phyloP scores from a whole-genome alignment of 2,329 filamentous ascomycete genomes.

The Aspergillus phoenicis region DNA sequence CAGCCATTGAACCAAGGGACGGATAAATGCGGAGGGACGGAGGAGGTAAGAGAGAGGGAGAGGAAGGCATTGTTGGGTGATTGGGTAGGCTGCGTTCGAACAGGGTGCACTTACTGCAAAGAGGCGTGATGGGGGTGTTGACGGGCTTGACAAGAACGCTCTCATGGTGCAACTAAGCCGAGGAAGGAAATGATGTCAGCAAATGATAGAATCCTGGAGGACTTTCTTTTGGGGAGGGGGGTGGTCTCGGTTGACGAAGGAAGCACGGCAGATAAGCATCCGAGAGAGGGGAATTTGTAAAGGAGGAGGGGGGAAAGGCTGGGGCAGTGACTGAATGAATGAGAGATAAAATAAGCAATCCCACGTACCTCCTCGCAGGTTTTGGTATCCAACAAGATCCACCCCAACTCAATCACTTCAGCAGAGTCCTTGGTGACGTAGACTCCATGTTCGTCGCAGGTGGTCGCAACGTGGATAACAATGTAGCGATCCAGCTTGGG shows the following conservation, averaged over 20 bases:
- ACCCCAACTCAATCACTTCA: slow-evolving; percentile 98
- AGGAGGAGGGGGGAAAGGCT: neutral
- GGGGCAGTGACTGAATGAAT: slow-evolving; percentile 9
- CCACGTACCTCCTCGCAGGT: slow-evolving; percentile 80
- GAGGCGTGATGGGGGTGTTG: slow-evolving; percentile 96
- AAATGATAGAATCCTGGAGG: neutral
- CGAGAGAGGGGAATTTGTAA: neutral
- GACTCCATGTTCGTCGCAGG: slow-evolving; percentile 97
- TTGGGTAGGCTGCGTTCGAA: slow-evolving; percentile 14
- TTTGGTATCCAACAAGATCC: slow-evolving; percentile 93
- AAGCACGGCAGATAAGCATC: slow-evolving; percentile 4
- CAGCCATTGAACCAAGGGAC: slow-evolving; percentile 31
- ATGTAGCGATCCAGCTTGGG: slow-evolving; percentile 92
- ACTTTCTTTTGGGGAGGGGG: neutral
- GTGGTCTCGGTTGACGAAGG: neutral
- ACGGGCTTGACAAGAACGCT: slow-evolving; percentile 96
- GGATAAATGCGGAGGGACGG: slow-evolving; percentile 18
- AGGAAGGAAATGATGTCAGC: slow-evolving; percentile 29
- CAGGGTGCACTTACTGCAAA: slow-evolving; percentile 80
- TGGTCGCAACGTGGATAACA: slow-evolving; percentile 97
- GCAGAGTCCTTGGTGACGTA: slow-evolving; percentile 99
- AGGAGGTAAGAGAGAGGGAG: neutral
- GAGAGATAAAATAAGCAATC: slow-evolving; percentile 31
- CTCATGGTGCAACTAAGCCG: slow-evolving; percentile 79
- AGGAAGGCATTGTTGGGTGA: slow-evolving; percentile 5